Evolutionary conservation across 2,329 filamentous ascomycete genomes (phyloP).

Genomic region (Stemphylium beticola): DNA sequence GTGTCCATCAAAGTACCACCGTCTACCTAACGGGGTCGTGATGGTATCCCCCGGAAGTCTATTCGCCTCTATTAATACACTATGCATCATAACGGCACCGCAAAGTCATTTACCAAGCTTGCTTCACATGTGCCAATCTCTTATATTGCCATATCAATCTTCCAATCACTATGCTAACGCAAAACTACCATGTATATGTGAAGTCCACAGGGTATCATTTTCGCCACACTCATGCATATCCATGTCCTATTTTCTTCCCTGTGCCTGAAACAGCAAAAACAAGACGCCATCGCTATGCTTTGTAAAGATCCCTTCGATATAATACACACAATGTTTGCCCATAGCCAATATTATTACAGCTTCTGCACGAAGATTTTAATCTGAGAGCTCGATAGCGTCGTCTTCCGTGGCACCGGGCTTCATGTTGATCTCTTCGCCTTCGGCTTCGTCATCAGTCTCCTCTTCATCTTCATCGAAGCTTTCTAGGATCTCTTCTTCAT

Average conservation of each 20-base stretch:
- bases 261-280: background rate
- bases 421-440: conserved; percentile 2
- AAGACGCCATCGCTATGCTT: conserved; percentile 9
- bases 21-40: no score
- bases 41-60: no score
- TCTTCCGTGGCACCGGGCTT: conserved; percentile 36
- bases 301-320: background rate
- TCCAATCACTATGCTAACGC: no score
- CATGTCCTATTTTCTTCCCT: background rate
- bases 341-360: background rate
- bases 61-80: no score
- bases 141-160: no score
- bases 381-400: conserved; percentile 45
- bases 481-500: conserved; percentile 13
- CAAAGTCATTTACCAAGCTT: no score
- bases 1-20: no score
- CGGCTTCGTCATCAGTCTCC: conserved; percentile 9
- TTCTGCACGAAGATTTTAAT: conserved; percentile 17
- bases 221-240: background rate
- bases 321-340: background rate
- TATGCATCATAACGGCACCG: no score
- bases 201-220: background rate
- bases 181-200: no score
- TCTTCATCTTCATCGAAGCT: conserved; percentile 25
- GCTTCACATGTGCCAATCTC: no score